Conservation (phyloP, 2,329 filamentous ascomycete species). For the Lasiodiplodia gonubiensis region DNA sequence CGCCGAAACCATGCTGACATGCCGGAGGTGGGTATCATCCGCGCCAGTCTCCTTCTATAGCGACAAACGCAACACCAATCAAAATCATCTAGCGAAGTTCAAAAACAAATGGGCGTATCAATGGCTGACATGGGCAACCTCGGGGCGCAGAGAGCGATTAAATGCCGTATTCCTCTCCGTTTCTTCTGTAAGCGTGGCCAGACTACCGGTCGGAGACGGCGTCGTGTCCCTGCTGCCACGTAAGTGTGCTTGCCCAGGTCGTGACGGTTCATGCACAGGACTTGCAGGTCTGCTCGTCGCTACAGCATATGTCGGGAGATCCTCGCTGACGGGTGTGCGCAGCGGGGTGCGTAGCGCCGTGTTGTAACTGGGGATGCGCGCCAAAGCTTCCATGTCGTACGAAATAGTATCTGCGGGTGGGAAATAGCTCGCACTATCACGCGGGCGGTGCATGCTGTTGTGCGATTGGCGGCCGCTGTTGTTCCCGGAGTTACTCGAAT, state of each 20-base stretch:
- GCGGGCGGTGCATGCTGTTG: constrained; percentile 29
- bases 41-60: constrained; percentile 28
- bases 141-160: constrained; percentile 25
- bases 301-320: constrained; percentile 53
- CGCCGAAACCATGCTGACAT: constrained; percentile 26
- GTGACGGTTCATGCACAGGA: constrained; percentile 35
- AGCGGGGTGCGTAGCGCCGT: constrained; percentile 55
- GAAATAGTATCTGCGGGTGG: constrained; percentile 34
- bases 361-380: constrained; percentile 58
- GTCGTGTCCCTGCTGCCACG: constrained; percentile 40
- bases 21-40: constrained; percentile 30
- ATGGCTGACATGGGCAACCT: constrained; percentile 18
- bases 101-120: constrained; percentile 15
- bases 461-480: constrained; percentile 32
- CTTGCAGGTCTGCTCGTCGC: constrained; percentile 52
- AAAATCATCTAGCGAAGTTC: neutral
- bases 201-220: constrained; percentile 41
- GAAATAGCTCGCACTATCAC: constrained; percentile 23
- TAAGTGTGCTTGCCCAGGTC: constrained; percentile 32
- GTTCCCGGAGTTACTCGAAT: constrained; percentile 12
- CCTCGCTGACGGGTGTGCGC: constrained; percentile 49
- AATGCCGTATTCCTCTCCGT: constrained; percentile 46
- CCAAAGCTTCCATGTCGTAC: constrained; percentile 55
- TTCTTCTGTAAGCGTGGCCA: constrained; percentile 45
- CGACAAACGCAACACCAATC: neutral